These are phyloP conservation scores for Thuidium tamariscinum DNA, from an alignment of 225 moss, liverwort and hornwort species.

Conservation along the genomic window DNA sequence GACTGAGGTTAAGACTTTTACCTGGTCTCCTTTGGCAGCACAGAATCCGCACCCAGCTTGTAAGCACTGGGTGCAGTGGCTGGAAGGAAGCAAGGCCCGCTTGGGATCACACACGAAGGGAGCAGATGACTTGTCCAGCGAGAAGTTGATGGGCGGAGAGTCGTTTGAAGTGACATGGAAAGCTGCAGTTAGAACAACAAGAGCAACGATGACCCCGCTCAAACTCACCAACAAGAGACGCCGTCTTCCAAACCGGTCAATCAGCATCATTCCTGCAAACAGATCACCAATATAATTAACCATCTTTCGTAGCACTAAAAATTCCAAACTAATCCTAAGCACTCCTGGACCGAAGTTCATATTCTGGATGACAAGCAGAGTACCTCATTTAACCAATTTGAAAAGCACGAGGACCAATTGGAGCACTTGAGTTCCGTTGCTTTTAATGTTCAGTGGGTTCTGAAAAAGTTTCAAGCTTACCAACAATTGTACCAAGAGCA, in stretches of 20 bases:
- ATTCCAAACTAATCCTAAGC: too few relatives aligned
- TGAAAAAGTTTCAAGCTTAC: not conserved
- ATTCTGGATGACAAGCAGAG: not conserved
- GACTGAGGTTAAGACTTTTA: not conserved
- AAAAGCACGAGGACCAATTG: not conserved
- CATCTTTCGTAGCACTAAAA: not conserved
- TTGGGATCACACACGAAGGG: conserved; percentile 33
- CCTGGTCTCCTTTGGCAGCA: conserved; percentile 56
- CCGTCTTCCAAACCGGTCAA: conserved; percentile 73
- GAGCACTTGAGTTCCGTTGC: not conserved
- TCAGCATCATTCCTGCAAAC: conserved; percentile 40
- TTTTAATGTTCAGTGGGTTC: not conserved
- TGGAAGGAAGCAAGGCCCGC: not conserved
- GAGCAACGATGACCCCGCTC: conserved; percentile 52
- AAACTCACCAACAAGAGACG: conserved; percentile 71
- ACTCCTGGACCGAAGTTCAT: not conserved
- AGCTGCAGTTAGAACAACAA: conserved; percentile 50
- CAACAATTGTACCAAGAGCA: conserved; percentile 57
- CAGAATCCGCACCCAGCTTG: conserved; percentile 70
- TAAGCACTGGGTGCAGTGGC: conserved; percentile 61
- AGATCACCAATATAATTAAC: not conserved
- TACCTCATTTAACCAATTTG: not conserved
- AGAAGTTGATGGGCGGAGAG: conserved; percentile 40
- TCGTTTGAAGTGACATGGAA: conserved; percentile 45
- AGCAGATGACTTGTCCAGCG: not conserved